These are phyloP conservation scores for Papiliotrema flavescens DNA, from an alignment of 1,284 basidiomycete genomes.

Conservation along the genomic window DNA sequence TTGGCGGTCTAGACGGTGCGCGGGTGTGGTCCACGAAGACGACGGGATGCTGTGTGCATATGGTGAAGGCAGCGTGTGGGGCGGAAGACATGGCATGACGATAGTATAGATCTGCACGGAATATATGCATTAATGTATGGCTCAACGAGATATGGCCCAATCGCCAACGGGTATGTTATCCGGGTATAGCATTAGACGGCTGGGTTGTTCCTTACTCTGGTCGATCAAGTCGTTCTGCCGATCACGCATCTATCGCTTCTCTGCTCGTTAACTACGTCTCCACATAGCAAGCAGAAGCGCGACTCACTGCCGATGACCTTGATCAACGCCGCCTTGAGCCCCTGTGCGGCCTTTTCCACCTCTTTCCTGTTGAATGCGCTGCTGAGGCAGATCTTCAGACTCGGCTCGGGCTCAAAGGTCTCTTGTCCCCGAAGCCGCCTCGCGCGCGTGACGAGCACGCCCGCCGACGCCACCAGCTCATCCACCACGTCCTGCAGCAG, in stretches of 20 bases:
- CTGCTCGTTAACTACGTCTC: not conserved
- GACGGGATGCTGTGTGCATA: no score
- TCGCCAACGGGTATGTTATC: no score
- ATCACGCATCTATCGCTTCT: no score
- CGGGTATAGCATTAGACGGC: no score
- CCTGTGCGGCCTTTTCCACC: conserved; percentile 76
- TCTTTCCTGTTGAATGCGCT: conserved; percentile 82
- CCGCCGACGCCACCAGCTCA: conserved; percentile 63
- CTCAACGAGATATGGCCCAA: no score
- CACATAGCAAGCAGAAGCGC: not conserved
- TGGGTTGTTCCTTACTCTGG: no score
- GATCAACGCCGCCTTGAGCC: conserved; percentile 68
- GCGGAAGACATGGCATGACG: no score
- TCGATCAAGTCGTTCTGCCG: no score
- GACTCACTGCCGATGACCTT: conserved; percentile 57
- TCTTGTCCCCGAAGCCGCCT: conserved; percentile 79
- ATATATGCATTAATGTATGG: no score
- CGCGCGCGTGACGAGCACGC: conserved; percentile 76
- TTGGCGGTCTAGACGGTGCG: conserved; percentile 5
- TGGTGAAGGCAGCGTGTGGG: no score
- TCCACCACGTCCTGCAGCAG: conserved; percentile 85
- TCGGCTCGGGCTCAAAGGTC: conserved; percentile 74
- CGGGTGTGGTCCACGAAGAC: no score
- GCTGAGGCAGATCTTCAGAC: conserved; percentile 76
- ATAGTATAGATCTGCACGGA: no score